Percentiles rank a stretch among this genome's conserved stretches.
Evolutionary conservation across 305 asterid genomes (phyloP).

Genomic region (Fraxinus latifolia): DNA sequence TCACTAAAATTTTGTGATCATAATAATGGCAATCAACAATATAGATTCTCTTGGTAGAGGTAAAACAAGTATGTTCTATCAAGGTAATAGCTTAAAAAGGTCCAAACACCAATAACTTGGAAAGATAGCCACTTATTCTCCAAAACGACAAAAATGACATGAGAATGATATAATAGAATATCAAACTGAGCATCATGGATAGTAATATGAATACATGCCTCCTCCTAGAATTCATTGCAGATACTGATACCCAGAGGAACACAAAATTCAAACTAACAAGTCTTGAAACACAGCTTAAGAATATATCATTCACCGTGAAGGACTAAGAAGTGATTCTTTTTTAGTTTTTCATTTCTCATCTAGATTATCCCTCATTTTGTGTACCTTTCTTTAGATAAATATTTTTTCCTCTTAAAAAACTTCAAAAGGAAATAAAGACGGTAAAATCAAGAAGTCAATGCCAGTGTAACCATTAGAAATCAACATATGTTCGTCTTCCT

Average conservation of each 20-base stretch:
- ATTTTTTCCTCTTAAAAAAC: not conserved
- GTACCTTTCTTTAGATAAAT: not conserved
- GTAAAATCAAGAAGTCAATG: constrained; percentile 7
- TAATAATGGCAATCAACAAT: not conserved
- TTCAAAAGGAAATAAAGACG: not conserved
- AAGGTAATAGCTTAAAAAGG: constrained; percentile 14
- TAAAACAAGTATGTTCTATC: constrained; percentile 13
- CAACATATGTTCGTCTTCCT: not conserved
- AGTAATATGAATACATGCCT: not conserved
- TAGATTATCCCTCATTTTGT: not conserved
- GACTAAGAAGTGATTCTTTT: not conserved
- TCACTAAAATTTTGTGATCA: not conserved
- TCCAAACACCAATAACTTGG: constrained; percentile 17
- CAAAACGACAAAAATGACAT: not conserved
- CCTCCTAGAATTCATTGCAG: not conserved
- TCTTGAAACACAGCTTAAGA: not conserved
- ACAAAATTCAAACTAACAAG: not conserved
- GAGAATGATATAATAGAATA: not conserved
- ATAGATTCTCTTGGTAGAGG: constrained; percentile 12
- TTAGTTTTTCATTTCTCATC: not conserved
- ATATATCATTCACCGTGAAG: not conserved
- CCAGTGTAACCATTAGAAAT: not conserved
- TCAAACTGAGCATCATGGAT: not conserved
- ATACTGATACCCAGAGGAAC: not conserved
- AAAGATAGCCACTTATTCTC: constrained; percentile 7